These are phyloP conservation scores for Discostella stelligera DNA, from an alignment of 352 stramenopile genomes.

Conservation along the genomic window DNA sequence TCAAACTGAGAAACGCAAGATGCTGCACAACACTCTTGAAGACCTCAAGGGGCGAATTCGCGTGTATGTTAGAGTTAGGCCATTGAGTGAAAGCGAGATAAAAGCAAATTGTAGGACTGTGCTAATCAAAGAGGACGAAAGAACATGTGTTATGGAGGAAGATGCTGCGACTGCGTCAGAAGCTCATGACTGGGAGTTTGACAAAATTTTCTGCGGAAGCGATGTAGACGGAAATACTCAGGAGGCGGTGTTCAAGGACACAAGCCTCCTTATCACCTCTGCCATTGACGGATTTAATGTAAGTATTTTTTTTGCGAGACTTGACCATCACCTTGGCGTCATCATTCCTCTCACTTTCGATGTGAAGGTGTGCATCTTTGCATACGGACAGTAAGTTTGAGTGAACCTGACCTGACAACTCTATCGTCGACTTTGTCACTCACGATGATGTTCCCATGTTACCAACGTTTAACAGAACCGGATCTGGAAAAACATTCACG, in stretches of 20 bases:
- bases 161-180: slow-evolving; percentile 39
- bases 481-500: slow-evolving; percentile 80
- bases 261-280: slow-evolving; percentile 72
- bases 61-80: slow-evolving; percentile 62
- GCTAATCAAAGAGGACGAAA: slow-evolving; percentile 41
- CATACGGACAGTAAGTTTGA: slow-evolving; percentile 54
- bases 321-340: not conserved
- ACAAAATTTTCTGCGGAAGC: slow-evolving; percentile 58
- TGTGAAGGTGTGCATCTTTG: slow-evolving; percentile 47
- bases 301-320: not conserved
- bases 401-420: not conserved
- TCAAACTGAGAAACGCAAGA: slow-evolving; percentile 59
- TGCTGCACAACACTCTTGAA: slow-evolving; percentile 66
- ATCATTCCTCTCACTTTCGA: not conserved
- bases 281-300: slow-evolving; percentile 81
- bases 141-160: slow-evolving; percentile 40
- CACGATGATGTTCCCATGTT: not conserved
- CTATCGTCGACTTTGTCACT: not conserved
- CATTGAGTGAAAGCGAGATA: slow-evolving; percentile 47
- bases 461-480: slow-evolving; percentile 19
- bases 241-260: slow-evolving; percentile 80
- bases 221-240: slow-evolving; percentile 66
- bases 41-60: slow-evolving; percentile 70
- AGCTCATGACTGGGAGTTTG: slow-evolving; percentile 66
- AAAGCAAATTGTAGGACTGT: slow-evolving; percentile 33